These are phyloP conservation scores for Omphalotus guepiniiformis DNA, from an alignment of 768 basidiomycete genomes.

Conservation along the genomic window DNA sequence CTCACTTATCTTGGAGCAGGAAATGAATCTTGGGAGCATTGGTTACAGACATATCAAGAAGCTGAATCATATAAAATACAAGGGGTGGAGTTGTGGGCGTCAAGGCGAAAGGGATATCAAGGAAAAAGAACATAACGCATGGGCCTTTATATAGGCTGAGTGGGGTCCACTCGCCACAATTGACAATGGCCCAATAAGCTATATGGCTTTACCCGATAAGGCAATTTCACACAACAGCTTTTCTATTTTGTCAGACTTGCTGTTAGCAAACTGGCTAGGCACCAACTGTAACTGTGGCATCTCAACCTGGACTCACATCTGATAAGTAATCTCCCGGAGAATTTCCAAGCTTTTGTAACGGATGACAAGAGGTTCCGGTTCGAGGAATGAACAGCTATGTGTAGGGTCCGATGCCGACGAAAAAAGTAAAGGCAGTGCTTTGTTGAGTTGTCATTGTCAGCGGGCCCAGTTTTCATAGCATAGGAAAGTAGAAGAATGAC, in stretches of 20 bases:
- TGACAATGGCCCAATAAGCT: not conserved
- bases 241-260: not conserved
- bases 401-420: too few relatives aligned
- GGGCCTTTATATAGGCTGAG: not conserved
- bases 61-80: not conserved
- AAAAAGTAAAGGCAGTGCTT: too few relatives aligned
- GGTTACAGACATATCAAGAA: conserved; percentile 6
- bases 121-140: not conserved
- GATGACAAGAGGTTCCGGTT: too few relatives aligned
- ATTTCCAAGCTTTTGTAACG: too few relatives aligned
- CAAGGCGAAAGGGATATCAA: not conserved
- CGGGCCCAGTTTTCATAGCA: too few relatives aligned
- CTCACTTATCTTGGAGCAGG: not conserved
- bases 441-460: too few relatives aligned
- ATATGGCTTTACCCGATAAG: not conserved
- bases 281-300: not conserved
- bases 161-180: conserved; percentile 5
- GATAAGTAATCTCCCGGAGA: too few relatives aligned
- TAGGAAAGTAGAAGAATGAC: too few relatives aligned
- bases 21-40: not conserved
- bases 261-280: too few relatives aligned
- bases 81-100: not conserved
- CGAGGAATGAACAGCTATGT: too few relatives aligned
- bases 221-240: not conserved
- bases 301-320: too few relatives aligned